Conservation (phyloP, 1,139 yeast genomes). For the Suhomyces taliae region DNA sequence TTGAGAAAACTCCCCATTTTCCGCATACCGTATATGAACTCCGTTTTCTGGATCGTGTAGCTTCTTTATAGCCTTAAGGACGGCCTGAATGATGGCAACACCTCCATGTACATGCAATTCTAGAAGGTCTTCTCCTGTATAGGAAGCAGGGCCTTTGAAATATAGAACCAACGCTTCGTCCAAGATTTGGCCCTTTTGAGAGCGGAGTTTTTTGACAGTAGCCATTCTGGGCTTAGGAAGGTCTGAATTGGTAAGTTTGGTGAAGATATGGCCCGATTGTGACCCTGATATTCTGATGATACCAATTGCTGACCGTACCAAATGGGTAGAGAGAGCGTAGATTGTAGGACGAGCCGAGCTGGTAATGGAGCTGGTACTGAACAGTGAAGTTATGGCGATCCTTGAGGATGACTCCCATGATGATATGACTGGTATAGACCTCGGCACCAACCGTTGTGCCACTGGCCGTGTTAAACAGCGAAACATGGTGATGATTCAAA, state of each 20-base stretch:
- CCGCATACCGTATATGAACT: constrained; percentile 71
- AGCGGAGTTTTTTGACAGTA: constrained; percentile 53
- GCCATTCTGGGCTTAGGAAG: constrained; percentile 56
- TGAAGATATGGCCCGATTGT: constrained; percentile 46
- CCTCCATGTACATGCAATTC: constrained; percentile 96
- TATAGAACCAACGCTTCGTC: constrained; percentile 77
- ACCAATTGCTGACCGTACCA: constrained; percentile 83
- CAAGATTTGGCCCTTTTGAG: constrained; percentile 45
- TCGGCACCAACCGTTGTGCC: background rate
- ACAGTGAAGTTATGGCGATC: no score
- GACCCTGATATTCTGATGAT: constrained; percentile 84
- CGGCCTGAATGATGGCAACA: constrained; percentile 73
- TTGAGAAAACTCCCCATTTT: constrained; percentile 87
- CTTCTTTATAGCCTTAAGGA: constrained; percentile 59
- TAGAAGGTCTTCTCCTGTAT: constrained; percentile 87
- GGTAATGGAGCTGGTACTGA: background rate
- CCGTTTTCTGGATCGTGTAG: constrained; percentile 46
- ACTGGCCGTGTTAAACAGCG: background rate
- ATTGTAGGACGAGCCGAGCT: constrained; percentile 55
- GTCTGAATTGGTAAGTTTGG: constrained; percentile 44
- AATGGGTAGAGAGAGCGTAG: constrained; percentile 85
- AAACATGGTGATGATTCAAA: background rate
- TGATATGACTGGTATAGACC: background rate
- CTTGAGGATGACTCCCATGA: no score
- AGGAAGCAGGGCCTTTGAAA: constrained; percentile 76